Conservation (phyloP, 108 stramenopile species). For the Skeletonema marinoi region DNA sequence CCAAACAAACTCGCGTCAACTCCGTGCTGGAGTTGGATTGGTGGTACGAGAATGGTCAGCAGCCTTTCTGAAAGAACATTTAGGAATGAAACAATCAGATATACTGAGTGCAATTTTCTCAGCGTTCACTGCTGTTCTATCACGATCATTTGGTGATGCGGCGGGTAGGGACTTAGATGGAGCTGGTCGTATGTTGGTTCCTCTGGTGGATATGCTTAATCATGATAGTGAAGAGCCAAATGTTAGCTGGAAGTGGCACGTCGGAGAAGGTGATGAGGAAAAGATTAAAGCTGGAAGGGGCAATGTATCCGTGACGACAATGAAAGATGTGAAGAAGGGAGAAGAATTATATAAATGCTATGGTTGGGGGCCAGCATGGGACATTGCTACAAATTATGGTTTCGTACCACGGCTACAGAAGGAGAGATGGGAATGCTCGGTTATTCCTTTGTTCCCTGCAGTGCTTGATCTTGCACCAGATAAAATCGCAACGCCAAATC, state of each 20-base stretch:
- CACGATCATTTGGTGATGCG: slow-evolving; percentile 43
- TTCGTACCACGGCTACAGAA: slow-evolving; percentile 35
- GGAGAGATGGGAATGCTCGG: slow-evolving; percentile 47
- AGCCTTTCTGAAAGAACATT: slow-evolving; percentile 39
- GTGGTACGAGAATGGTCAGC: slow-evolving; percentile 42
- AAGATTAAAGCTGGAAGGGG: slow-evolving; percentile 26
- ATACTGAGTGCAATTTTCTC: slow-evolving; percentile 44
- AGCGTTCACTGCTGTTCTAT: slow-evolving; percentile 39
- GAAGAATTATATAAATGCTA: slow-evolving; percentile 44
- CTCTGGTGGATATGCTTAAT: slow-evolving; percentile 50
- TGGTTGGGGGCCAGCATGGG: slow-evolving; percentile 51
- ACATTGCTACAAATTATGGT: slow-evolving; percentile 43
- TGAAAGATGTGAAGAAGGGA: slow-evolving; percentile 33
- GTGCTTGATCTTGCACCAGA: slow-evolving; percentile 39
- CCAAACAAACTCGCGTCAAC: slow-evolving; percentile 37
- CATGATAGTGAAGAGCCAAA: slow-evolving; percentile 50
- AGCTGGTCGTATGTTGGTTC: slow-evolving; percentile 43
- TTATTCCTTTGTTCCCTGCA: slow-evolving; percentile 39
- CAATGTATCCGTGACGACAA: slow-evolving; percentile 39
- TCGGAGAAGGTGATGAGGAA: slow-evolving; percentile 19
- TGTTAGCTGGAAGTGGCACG: slow-evolving; percentile 45
- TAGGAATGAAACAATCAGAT: slow-evolving; percentile 7
- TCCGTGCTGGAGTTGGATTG: slow-evolving; percentile 35
- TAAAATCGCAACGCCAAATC: too few relatives aligned
- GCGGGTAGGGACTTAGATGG: slow-evolving; percentile 40